Base-by-base conservation (phyloP, 805 yeast species). In the Saturnispora serradocipensis region DNA sequence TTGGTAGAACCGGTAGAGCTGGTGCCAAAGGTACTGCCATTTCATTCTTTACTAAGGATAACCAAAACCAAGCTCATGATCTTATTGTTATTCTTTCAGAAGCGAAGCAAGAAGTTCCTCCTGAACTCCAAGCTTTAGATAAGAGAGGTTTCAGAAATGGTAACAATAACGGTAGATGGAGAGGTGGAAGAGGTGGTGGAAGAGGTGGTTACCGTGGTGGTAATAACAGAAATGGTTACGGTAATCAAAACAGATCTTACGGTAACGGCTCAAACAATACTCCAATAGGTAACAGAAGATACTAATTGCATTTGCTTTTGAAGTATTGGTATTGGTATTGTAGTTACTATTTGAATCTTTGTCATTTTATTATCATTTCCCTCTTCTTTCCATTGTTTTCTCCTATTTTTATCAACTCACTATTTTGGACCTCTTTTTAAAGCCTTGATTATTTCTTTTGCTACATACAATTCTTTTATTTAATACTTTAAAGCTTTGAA, bases 1-100 rank as follows among this genome's bases (percentile, higher is more conserved):
- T 91, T 67, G 99, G 99, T 72, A 90, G 97, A 81, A 90, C 99
- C 58, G 99, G 99, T 70, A 88, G 99, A 81, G 99, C 97, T 60
- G 98, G 98, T 70, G 83, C 89, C 56, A 77, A 78, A 56, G 99
- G 99, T 79, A 90, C 93, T 56, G 97, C 99, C 51, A 81, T 89
- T 59, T 88, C 98, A 8, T 81, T 91, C 70, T 93, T 93, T 80
- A 88, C 97, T 54, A 86, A 81, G 58, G 90, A 77, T 59, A 88
- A 89, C 76, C 75, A 88, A 61, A 81, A 85, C 73, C 80, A 89
- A 71, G 97, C 98, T 61, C 86, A 87, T 63, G 93, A 88, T 64
- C 78, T 93, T 66, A 80, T 91, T 63, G 84, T 86, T 63, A 90
- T 93, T 64, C 78, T 93, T 77, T 81, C 83, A 70, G 99, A 93